Percentiles rank a stretch among this genome's conserved stretches.
Evolutionary conservation across 352 stramenopile species (phyloP).

Genomic region (Hyaloperonospora brassicae): DNA sequence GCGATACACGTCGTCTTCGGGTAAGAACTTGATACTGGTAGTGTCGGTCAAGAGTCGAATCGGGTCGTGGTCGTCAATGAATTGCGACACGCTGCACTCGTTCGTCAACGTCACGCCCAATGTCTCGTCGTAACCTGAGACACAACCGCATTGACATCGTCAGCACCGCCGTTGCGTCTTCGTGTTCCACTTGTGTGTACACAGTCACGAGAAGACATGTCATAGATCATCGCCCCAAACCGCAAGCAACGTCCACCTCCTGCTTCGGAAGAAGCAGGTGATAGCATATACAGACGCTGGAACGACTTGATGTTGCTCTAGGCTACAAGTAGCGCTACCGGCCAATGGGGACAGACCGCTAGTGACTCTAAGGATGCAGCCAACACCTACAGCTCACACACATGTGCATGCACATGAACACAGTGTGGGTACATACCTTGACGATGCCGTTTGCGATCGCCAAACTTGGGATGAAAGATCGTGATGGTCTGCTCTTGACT

Average conservation of each 20-base stretch:
- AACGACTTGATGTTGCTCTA: slow-evolving; percentile 85
- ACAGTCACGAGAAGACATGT: no score
- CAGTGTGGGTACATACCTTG: slow-evolving; percentile 53
- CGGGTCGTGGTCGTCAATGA: slow-evolving; percentile 86
- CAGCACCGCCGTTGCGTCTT: not conserved
- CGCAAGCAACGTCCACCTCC: slow-evolving; percentile 38
- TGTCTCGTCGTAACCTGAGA: slow-evolving; percentile 88
- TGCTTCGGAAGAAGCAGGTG: slow-evolving; percentile 18
- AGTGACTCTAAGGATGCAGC: slow-evolving; percentile 89
- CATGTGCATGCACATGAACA: slow-evolving; percentile 16
- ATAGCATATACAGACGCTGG: slow-evolving; percentile 40
- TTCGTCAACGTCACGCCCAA: slow-evolving; percentile 81
- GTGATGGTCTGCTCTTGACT: slow-evolving; percentile 83
- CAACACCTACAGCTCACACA: slow-evolving; percentile 29
- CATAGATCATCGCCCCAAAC: slow-evolving; percentile 74
- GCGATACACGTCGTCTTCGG: slow-evolving; percentile 71
- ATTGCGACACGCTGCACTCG: slow-evolving; percentile 79
- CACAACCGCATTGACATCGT: not conserved
- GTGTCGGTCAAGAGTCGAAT: slow-evolving; percentile 93
- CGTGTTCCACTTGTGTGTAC: no score
- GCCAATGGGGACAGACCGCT: slow-evolving; percentile 65
- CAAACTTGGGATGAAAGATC: slow-evolving; percentile 98
- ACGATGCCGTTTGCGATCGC: slow-evolving; percentile 90
- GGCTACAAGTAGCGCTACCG: slow-evolving; percentile 85
- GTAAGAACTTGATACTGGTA: slow-evolving; percentile 89